Evolutionary conservation across 169 alveolate genomes (phyloP).

Genomic region (Cryptosporidium viatorum): DNA sequence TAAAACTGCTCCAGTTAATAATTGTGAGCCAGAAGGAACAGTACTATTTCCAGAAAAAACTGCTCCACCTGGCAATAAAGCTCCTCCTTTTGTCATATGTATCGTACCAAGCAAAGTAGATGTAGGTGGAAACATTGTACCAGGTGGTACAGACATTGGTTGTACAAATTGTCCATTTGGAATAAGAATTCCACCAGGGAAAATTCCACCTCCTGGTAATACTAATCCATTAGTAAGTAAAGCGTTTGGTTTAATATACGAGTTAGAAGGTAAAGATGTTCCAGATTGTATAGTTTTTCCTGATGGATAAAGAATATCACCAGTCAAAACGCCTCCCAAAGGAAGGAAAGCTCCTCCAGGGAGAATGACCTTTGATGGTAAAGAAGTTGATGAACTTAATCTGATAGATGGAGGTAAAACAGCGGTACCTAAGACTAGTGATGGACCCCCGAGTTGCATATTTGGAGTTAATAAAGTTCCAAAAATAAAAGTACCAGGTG

Average conservation of each 20-base stretch:
- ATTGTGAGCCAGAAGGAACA: conserved; percentile 67
- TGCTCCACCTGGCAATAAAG: conserved; percentile 72
- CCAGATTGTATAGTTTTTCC: conserved; percentile 68
- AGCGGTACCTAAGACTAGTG: conserved; percentile 44
- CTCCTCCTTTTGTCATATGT: conserved; percentile 58
- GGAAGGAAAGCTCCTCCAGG: conserved; percentile 76
- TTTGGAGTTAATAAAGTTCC: conserved; percentile 51
- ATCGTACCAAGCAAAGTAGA: conserved; percentile 55
- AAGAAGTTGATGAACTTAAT: conserved; percentile 69
- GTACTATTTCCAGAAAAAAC: conserved; percentile 69
- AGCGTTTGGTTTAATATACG: conserved; percentile 64
- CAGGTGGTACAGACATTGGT: conserved; percentile 70
- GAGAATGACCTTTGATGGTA: conserved; percentile 42
- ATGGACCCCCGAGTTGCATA: conserved; percentile 32
- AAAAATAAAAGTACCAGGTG: conserved; percentile 68
- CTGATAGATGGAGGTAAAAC: conserved; percentile 59
- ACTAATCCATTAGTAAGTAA: conserved; percentile 51
- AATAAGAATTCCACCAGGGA: conserved; percentile 69
- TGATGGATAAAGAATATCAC: conserved; percentile 60
- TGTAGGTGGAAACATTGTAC: conserved; percentile 66
- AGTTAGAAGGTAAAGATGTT: conserved; percentile 40
- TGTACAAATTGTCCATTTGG: conserved; percentile 72
- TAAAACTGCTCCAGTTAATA: conserved; percentile 47
- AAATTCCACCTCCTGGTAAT: conserved; percentile 72
- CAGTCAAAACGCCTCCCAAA: conserved; percentile 58